These are phyloP conservation scores for Pelargonium australe DNA, from an alignment of 441 rosid species.

Conservation along the genomic window DNA sequence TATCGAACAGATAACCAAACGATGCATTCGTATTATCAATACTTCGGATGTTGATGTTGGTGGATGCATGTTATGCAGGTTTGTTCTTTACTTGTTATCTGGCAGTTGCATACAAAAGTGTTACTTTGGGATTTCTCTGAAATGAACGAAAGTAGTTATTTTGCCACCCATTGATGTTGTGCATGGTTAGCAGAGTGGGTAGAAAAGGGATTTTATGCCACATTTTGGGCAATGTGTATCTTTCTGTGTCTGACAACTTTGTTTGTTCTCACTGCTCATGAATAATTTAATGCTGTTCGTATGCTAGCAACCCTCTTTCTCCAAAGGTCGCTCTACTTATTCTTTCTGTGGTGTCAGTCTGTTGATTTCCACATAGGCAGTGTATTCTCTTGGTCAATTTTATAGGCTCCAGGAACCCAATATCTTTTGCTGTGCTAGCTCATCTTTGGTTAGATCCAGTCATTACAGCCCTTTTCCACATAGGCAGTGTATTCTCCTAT, in stretches of 20 bases:
- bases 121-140: too few relatives aligned
- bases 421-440: not conserved
- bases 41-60: conserved; percentile 53
- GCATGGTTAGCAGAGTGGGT: too few relatives aligned
- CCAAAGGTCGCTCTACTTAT: not conserved
- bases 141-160: too few relatives aligned
- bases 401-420: not conserved
- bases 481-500: not conserved
- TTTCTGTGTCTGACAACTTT: not conserved
- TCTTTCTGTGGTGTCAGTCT: not conserved
- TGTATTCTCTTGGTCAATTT: not conserved
- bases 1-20: conserved; percentile 64
- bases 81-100: conserved; percentile 8
- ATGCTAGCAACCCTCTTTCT: not conserved
- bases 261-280: not conserved
- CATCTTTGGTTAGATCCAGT: not conserved
- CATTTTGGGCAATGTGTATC: not conserved
- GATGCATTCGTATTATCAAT: conserved; percentile 81
- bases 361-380: not conserved
- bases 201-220: too few relatives aligned
- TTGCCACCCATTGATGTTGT: too few relatives aligned
- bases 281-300: not conserved
- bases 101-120: not conserved
- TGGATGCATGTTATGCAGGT: conserved; percentile 92
- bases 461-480: not conserved